Percentiles rank a stretch among this genome's conserved stretches.
Conservation (phyloP, 306 rosid genomes). For the Mimosa bimucronata region DNA sequence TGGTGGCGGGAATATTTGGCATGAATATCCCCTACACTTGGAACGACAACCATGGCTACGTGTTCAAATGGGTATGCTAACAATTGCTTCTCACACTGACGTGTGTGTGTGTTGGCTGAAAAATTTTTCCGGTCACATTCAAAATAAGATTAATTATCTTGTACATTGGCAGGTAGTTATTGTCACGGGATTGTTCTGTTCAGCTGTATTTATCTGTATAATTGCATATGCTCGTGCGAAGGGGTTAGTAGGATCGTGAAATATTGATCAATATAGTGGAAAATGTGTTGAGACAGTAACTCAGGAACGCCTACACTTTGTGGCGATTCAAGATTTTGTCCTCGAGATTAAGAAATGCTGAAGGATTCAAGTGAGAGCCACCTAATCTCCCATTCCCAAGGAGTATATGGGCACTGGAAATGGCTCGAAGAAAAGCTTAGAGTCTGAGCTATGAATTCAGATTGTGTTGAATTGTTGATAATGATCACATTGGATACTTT, state of each 20-base stretch:
- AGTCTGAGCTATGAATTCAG: neutral
- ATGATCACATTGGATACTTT: neutral
- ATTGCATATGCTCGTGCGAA: constrained; percentile 62
- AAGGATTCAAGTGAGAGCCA: constrained; percentile 2
- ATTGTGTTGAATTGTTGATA: neutral
- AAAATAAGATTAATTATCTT: neutral
- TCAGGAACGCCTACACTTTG: neutral
- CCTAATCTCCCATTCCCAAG: neutral
- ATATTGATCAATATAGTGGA: neutral
- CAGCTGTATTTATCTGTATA: constrained; percentile 42
- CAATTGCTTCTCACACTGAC: neutral
- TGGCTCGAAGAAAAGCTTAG: neutral
- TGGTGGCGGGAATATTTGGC: constrained; percentile 71
- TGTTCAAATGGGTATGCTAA: constrained; percentile 80
- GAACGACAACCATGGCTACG: constrained; percentile 48
- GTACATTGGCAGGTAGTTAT: constrained; percentile 58
- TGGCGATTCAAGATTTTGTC: constrained; percentile 8
- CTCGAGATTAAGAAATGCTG: neutral
- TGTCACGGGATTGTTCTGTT: constrained; percentile 38
- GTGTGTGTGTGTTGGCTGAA: neutral
- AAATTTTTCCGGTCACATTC: constrained; percentile 2
- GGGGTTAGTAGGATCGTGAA: constrained; percentile 69
- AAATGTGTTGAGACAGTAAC: neutral
- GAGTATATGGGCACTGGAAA: neutral
- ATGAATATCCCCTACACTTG: constrained; percentile 72